phyloP scores from a whole-genome alignment of 2,329 filamentous ascomycete species.

The Pleomassaria siparia region DNA sequence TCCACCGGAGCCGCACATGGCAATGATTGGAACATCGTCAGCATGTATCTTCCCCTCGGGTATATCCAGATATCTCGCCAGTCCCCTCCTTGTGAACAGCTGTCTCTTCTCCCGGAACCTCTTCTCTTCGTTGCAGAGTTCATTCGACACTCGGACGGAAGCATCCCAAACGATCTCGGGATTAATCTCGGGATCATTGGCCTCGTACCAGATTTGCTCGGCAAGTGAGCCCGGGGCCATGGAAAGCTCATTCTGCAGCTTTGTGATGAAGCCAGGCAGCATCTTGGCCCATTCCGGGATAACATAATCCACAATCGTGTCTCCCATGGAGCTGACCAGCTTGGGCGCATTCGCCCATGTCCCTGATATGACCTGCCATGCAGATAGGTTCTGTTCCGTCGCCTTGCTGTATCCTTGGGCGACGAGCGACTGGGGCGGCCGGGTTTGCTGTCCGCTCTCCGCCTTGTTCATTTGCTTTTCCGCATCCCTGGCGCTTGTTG shows the following conservation, averaged over 20 bases:
- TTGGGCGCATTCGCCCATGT: conserved; percentile 30
- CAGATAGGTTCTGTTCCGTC: conserved; percentile 24
- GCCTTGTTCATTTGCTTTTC: conserved; percentile 17
- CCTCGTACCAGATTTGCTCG: conserved; percentile 90
- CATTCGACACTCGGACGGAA: conserved; percentile 75
- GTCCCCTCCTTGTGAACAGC: conserved; percentile 66
- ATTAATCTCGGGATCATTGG: conserved; percentile 78
- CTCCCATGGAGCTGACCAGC: conserved; percentile 44
- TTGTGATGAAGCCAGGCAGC: conserved; percentile 74
- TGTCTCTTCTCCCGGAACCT: conserved; percentile 71
- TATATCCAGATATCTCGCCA: conserved; percentile 81
- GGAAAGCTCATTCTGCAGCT: conserved; percentile 84
- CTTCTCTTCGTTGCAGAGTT: conserved; percentile 82
- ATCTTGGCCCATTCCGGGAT: conserved; percentile 80
- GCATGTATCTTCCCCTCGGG: conserved; percentile 81
- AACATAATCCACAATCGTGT: conserved; percentile 67
- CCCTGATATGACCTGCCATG: conserved; percentile 37
- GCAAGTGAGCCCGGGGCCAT: conserved; percentile 86
- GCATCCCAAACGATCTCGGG: conserved; percentile 86
- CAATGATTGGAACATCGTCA: conserved; percentile 90
- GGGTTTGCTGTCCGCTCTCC: conserved; percentile 30
- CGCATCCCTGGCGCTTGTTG: conserved; percentile 22
- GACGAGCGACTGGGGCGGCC: conserved; percentile 38
- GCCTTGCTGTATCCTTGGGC: conserved; percentile 26
- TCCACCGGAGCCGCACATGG: conserved; percentile 91